Evolutionary conservation across 2,329 filamentous ascomycete genomes (phyloP).

Genomic region (Ascochyta rabiei): DNA sequence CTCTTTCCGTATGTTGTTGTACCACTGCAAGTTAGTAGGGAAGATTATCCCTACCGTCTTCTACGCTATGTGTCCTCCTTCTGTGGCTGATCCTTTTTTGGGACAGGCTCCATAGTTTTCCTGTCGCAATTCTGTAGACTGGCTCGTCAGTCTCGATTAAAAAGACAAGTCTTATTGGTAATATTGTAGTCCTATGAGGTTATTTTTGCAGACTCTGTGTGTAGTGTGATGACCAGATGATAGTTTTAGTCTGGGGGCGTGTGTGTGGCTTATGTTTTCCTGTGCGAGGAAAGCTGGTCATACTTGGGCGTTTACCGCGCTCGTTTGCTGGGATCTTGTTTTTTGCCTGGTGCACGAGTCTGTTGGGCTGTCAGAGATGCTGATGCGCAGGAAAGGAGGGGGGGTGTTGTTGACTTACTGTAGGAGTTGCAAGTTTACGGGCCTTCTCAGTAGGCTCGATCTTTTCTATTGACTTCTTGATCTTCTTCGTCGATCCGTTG

Average conservation of each 20-base stretch:
- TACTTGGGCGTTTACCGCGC: neutral
- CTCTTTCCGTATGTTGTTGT: neutral
- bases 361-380: neutral
- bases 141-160: no score
- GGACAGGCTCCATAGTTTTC: neutral
- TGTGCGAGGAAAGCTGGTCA: neutral
- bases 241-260: no score
- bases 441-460: neutral
- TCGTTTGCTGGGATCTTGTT: neutral
- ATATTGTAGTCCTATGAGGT: no score
- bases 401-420: neutral
- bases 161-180: no score
- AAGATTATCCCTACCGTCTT: neutral
- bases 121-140: neutral
- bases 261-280: neutral
- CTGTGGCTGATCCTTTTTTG: neutral
- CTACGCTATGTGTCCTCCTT: neutral
- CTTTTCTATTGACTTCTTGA: neutral
- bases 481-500: neutral
- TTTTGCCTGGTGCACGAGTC: neutral
- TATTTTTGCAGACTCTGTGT: no score
- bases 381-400: neutral
- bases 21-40: neutral
- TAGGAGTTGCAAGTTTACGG: neutral
- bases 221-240: no score